phyloP scores from a whole-genome alignment of 2,329 filamentous ascomycete species.

The Ophiostoma sp. region DNA sequence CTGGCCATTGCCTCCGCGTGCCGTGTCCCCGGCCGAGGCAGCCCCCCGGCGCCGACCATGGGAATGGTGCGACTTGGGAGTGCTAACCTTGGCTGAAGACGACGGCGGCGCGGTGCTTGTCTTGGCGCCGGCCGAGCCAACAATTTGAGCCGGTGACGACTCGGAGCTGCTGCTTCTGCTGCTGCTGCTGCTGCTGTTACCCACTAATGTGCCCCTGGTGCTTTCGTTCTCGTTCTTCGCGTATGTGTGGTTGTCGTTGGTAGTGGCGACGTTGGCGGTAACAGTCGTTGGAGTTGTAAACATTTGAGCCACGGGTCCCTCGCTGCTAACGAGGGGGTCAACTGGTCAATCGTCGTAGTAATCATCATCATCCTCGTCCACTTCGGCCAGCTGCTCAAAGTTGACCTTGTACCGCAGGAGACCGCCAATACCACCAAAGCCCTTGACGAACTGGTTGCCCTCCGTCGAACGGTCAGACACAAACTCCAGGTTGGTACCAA shows the following conservation, averaged over 20 bases:
- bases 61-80: constrained; percentile 26
- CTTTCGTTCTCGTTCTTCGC: constrained; percentile 13
- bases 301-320: constrained; percentile 69
- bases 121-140: background rate
- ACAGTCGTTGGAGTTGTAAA: constrained; percentile 30
- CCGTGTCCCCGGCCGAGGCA: constrained; percentile 35
- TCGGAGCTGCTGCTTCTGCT: constrained; percentile 22
- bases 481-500: constrained; percentile 91
- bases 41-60: constrained; percentile 41
- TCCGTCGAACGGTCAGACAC: constrained; percentile 96
- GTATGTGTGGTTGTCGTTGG: constrained; percentile 4
- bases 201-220: constrained; percentile 5
- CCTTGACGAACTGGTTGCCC: constrained; percentile 99
- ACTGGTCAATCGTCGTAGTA: constrained; percentile 91
- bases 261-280: constrained; percentile 28
- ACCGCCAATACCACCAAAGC: constrained; percentile 96
- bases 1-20: constrained; percentile 43
- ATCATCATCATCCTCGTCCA: constrained; percentile 84
- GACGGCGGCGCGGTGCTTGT: constrained; percentile 18
- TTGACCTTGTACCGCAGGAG: constrained; percentile 99
- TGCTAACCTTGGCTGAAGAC: constrained; percentile 6
- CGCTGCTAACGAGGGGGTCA: constrained; percentile 79
- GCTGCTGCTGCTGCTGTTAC: background rate
- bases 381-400: constrained; percentile 95
- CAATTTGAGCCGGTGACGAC: constrained; percentile 31